A percentile compares a stretch with the other conserved stretches of the same genome.
phyloP scores from a whole-genome alignment of 2,329 filamentous ascomycete genomes.

The Grosmannia penicillata region DNA sequence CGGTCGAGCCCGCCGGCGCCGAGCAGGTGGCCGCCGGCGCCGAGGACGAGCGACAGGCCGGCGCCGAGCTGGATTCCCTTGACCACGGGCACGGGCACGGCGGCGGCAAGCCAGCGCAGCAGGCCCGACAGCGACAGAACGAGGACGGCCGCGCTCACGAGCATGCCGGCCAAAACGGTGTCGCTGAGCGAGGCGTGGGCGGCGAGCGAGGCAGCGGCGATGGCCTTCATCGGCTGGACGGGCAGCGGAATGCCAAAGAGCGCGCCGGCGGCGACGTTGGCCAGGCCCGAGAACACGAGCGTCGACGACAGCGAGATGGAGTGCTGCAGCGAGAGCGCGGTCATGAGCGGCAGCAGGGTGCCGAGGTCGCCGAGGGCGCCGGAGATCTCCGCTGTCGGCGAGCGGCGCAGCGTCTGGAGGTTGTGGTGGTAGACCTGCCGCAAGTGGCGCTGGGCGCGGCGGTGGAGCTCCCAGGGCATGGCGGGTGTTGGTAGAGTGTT shows the following conservation, averaged over 20 bases:
- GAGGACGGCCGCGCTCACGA: conserved; percentile 59
- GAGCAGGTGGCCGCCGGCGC: conserved; percentile 56
- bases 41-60: conserved; percentile 67
- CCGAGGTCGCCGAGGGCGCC: conserved; percentile 80
- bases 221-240: conserved; percentile 84
- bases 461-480: conserved; percentile 12
- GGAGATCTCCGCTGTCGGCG: conserved; percentile 59
- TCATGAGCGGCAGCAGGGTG: conserved; percentile 77
- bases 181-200: conserved; percentile 49
- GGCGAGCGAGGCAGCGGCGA: conserved; percentile 77
- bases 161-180: conserved; percentile 70
- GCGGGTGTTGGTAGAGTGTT: no score
- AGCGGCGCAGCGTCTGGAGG: conserved; percentile 28
- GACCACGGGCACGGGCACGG: conserved; percentile 73
- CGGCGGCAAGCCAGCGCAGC: conserved; percentile 56
- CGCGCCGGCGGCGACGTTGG: conserved; percentile 70
- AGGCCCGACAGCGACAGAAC: conserved; percentile 67
- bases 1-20: conserved; percentile 50
- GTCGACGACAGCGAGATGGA: conserved; percentile 75
- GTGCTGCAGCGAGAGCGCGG: conserved; percentile 63
- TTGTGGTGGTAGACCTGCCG: conserved; percentile 29
- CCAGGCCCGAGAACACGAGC: conserved; percentile 74
- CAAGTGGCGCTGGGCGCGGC: no score
- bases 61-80: conserved; percentile 93
- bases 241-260: conserved; percentile 80